Base-by-base conservation (phyloP, 2,329 filamentous ascomycete species). In the Penicillium glabrum region DNA sequence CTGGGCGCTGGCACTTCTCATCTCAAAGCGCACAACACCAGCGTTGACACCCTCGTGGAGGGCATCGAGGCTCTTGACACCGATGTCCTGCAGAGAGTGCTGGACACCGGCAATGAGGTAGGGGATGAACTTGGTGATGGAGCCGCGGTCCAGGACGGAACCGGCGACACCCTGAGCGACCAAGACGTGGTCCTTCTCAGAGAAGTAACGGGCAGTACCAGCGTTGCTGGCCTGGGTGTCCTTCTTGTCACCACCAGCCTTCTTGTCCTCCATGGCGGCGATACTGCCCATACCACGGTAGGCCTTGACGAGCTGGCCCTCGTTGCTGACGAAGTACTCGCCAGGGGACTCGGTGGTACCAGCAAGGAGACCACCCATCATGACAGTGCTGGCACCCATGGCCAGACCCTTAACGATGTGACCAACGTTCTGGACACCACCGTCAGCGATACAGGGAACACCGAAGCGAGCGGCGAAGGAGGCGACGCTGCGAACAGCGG, bases 281-380 rank as follows among this genome's bases (percentile, higher is more conserved):
- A 99, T 99, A 78, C 89, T 93, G 66, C 95, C 95, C 95, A 99
- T 99, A 59, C 95, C 95, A 77, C 95, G 90, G 84, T 99, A 99
- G 41, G 95, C 93, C 85, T 99, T 99, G 77, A 99, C 93, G 53
- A 99, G 88, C 84, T 98, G 96, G 64, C 95, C 95, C 79, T 98
- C 93, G 59, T 90, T 89, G 71, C 91, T 96, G 67, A 99, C 91
- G 72, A 96, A 98, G 66, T 96, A 98, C 64, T 93, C 93, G 63
- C 95, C 96, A 35, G 95, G 95, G 37, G 93, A 98, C 80, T 99
- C 95, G 43, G 93, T 97, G 62, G 95, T 98, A 74, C 96, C 95
- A 50, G 95, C 95, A 64, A 99, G 85, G 52, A 99, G 87, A 80
- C 95, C 96, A 69, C 95, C 95, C 95, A 99, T 99, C 95, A 99